phyloP scores from a whole-genome alignment of 192 early-diverging fungal species.

The Gonapodya prolifera region DNA sequence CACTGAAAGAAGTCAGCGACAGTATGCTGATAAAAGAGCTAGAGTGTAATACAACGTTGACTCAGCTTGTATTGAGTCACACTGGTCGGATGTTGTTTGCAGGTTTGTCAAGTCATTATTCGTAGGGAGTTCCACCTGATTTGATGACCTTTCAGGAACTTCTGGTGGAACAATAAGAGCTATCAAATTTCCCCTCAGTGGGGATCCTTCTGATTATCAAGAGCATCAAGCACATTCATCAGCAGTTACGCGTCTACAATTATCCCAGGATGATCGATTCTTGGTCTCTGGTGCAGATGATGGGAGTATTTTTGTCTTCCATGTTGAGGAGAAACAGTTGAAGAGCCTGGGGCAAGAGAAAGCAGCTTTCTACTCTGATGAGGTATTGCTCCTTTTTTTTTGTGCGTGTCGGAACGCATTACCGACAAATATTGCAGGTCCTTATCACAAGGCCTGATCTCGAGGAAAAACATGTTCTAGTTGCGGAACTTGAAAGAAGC shows the following conservation, averaged over 20 bases:
- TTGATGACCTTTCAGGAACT: conserved; percentile 20
- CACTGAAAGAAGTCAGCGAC: conserved; percentile 49
- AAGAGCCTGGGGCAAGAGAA: conserved; percentile 13
- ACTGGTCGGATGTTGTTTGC: conserved; percentile 44
- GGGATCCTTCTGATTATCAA: conserved; percentile 25
- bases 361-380: conserved; percentile 27
- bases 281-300: conserved; percentile 35
- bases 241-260: conserved; percentile 25
- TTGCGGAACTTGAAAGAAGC: conserved; percentile 27
- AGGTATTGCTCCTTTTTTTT: conserved; percentile 19
- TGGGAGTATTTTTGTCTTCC: conserved; percentile 31
- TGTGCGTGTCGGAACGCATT: not conserved
- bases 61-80: conserved; percentile 35
- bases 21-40: conserved; percentile 30
- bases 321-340: conserved; percentile 19
- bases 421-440: conserved; percentile 17
- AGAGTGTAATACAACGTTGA: conserved; percentile 23
- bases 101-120: conserved; percentile 16
- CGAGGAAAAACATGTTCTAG: conserved; percentile 37
- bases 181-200: conserved; percentile 34
- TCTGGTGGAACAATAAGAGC: conserved; percentile 23
- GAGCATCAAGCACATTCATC: conserved; percentile 35
- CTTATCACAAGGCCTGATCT: conserved; percentile 43
- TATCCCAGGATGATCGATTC: conserved; percentile 33
- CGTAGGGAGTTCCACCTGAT: not conserved